Evolutionary conservation across 2,329 filamentous ascomycete species (phyloP).

Genomic region (Moelleriella libera): DNA sequence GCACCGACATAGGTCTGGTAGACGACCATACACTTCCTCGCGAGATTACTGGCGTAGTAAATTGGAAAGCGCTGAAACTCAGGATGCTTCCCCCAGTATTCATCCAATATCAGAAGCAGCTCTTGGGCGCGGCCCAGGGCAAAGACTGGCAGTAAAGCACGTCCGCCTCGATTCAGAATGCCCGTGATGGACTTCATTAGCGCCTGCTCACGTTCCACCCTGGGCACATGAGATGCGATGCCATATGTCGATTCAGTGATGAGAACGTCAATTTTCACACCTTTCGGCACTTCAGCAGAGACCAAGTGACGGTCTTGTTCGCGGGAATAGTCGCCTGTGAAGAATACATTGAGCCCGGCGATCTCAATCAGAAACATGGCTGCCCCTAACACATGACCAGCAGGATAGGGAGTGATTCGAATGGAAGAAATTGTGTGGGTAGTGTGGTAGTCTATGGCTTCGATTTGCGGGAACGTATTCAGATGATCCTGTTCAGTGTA

Average conservation of each 20-base stretch:
- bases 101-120: conserved; percentile 83
- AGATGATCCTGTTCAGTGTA: conserved; percentile 95
- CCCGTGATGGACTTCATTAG: conserved; percentile 92
- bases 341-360: conserved; percentile 89
- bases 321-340: conserved; percentile 93
- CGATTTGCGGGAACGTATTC: conserved; percentile 84
- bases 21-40: conserved; percentile 93
- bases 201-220: conserved; percentile 79
- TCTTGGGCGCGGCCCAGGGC: conserved; percentile 90
- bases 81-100: conserved; percentile 85
- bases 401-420: conserved; percentile 90
- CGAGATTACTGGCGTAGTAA: conserved; percentile 93
- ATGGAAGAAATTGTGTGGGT: conserved; percentile 96
- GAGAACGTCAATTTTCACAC: conserved; percentile 85
- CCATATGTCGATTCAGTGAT: conserved; percentile 98
- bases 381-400: conserved; percentile 92
- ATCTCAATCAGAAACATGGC: conserved; percentile 99
- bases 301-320: conserved; percentile 94
- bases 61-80: conserved; percentile 88
- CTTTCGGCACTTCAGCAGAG: conserved; percentile 77
- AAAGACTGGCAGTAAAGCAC: conserved; percentile 90
- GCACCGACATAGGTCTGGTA: conserved; percentile 97
- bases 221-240: conserved; percentile 83
- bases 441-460: conserved; percentile 96
- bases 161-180: conserved; percentile 80